phyloP scores from a whole-genome alignment of 306 rosid genomes.

The Psophocarpus tetragonolobus region DNA sequence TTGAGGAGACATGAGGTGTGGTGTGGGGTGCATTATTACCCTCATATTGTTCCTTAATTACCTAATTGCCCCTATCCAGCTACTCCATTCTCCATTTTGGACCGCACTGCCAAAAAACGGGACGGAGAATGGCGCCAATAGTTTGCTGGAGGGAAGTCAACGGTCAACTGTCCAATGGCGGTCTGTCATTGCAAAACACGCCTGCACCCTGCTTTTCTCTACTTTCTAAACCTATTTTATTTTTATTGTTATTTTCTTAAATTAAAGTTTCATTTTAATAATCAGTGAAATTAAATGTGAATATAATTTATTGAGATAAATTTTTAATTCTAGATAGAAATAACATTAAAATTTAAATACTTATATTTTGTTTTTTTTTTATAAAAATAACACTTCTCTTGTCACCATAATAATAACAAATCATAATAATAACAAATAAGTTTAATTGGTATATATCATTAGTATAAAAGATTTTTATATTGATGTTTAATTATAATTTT shows the following conservation, averaged over 20 bases:
- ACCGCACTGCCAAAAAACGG: constrained; percentile 42
- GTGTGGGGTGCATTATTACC: constrained; percentile 25
- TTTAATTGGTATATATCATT: too few relatives aligned
- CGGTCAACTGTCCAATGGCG: constrained; percentile 35
- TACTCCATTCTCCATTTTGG: too few relatives aligned
- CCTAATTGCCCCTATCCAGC: constrained; percentile 22
- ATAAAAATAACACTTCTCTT: too few relatives aligned
- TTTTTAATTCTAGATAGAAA: too few relatives aligned
- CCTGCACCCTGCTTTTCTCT: not conserved
- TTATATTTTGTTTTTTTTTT: too few relatives aligned
- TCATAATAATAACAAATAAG: too few relatives aligned
- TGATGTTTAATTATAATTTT: too few relatives aligned
- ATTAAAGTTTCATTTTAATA: not conserved
- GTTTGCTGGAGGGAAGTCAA: constrained; percentile 27
- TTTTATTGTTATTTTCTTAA: not conserved
- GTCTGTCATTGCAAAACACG: not conserved
- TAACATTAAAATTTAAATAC: too few relatives aligned
- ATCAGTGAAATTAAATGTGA: too few relatives aligned
- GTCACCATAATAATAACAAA: too few relatives aligned
- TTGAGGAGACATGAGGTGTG: constrained; percentile 28
- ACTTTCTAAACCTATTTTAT: not conserved
- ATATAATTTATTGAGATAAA: too few relatives aligned
- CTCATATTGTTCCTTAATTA: constrained; percentile 1
- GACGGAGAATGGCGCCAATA: constrained; percentile 41
- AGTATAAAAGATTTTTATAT: too few relatives aligned